These are phyloP conservation scores for Lactuca saligna DNA, from an alignment of 129 eudicot species.

Conservation along the genomic window DNA sequence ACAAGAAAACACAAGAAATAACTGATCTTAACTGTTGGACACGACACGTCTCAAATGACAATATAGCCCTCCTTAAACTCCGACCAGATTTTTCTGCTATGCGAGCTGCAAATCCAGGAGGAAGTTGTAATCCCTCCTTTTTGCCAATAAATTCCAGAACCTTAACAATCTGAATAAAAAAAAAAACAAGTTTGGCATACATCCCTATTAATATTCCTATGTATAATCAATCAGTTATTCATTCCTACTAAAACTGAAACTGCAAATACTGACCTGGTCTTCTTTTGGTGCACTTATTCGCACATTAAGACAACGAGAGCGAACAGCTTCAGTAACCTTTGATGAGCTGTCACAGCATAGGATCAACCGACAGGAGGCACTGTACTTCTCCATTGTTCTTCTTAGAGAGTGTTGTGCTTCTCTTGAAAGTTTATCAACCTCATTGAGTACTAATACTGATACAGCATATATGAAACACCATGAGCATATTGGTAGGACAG, in stretches of 20 bases:
- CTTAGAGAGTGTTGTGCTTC: constrained; percentile 96
- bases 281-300: constrained; percentile 80
- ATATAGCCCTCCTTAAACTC: constrained; percentile 89
- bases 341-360: constrained; percentile 95
- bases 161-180: constrained; percentile 59
- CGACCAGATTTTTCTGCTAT: constrained; percentile 81
- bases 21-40: constrained; percentile 82
- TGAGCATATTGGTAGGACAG: background rate
- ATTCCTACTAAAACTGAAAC: background rate
- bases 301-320: constrained; percentile 89
- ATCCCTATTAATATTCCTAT: too few relatives aligned
- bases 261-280: constrained; percentile 53
- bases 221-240: too few relatives aligned
- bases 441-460: constrained; percentile 87
- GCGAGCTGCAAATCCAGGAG: constrained; percentile 76
- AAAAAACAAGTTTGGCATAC: background rate
- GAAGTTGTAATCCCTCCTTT: constrained; percentile 85
- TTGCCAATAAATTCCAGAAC: constrained; percentile 85
- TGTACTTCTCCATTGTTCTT: constrained; percentile 96
- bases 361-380: constrained; percentile 88
- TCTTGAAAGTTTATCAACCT: constrained; percentile 95
- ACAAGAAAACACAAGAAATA: background rate
- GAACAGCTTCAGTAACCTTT: constrained; percentile 94
- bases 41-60: constrained; percentile 87
- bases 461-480: constrained; percentile 15